These are phyloP conservation scores for Berberis thunbergii DNA, from an alignment of 164 flowering plant genomes.

Conservation along the genomic window DNA sequence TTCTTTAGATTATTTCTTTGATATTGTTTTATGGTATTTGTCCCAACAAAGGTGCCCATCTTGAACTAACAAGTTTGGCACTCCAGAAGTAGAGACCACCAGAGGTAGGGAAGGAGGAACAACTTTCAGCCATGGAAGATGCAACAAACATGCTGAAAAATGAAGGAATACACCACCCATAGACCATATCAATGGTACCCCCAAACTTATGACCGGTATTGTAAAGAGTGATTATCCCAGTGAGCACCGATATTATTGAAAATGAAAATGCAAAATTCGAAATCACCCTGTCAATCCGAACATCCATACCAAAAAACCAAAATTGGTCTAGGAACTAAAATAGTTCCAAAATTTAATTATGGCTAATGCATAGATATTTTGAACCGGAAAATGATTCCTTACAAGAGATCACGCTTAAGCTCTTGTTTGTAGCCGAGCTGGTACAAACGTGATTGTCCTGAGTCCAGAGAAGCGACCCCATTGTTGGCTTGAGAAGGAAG, in stretches of 20 bases:
- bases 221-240: slow-evolving; percentile 74
- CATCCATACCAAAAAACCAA: not conserved
- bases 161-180: slow-evolving; percentile 72
- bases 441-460: slow-evolving; percentile 59
- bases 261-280: slow-evolving; percentile 69
- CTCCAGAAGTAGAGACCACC: slow-evolving; percentile 95
- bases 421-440: slow-evolving; percentile 95
- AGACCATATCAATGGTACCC: slow-evolving; percentile 55
- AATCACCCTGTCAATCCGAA: slow-evolving; percentile 18
- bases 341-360: too few relatives aligned
- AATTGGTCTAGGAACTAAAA: too few relatives aligned
- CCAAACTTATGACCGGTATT: slow-evolving; percentile 61
- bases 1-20: too few relatives aligned
- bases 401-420: slow-evolving; percentile 91
- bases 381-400: too few relatives aligned
- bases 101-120: slow-evolving; percentile 82
- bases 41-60: slow-evolving; percentile 66
- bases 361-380: too few relatives aligned
- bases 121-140: slow-evolving; percentile 82
- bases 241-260: slow-evolving; percentile 71
- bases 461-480: slow-evolving; percentile 27
- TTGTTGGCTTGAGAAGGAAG: slow-evolving; percentile 22
- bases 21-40: too few relatives aligned
- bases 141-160: slow-evolving; percentile 58
- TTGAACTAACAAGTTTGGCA: slow-evolving; percentile 76